A percentile compares a stretch with the other conserved stretches of the same genome.
Conservation (phyloP, 1,284 basidiomycete species). For the Wallemia hederae region DNA sequence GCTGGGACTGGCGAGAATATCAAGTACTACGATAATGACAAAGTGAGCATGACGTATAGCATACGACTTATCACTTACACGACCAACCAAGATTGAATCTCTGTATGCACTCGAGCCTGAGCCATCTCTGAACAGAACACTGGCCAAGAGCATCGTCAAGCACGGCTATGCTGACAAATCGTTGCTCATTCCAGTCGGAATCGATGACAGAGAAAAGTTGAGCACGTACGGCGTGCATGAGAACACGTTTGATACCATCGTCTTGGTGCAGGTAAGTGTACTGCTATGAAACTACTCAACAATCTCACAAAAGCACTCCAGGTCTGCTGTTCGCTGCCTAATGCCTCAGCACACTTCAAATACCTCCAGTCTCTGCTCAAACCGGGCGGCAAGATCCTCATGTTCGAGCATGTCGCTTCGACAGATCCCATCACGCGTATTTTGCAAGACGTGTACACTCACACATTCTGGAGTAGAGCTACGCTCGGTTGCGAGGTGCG, state of each 20-base stretch:
- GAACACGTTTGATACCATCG: neutral
- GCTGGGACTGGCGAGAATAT: neutral
- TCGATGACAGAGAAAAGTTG: neutral
- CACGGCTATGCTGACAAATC: neutral
- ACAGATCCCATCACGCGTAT: neutral
- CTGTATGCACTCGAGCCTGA: neutral
- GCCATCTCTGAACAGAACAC: neutral
- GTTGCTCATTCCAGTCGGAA: neutral
- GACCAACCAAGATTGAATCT: neutral
- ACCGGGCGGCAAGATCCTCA: neutral
- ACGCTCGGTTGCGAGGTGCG: neutral
- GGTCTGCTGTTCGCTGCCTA: neutral
- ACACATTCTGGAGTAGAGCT: neutral
- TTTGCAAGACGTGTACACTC: neutral
- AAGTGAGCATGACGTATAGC: neutral
- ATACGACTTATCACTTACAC: no score
- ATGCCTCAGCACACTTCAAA: neutral
- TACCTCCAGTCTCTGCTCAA: neutral
- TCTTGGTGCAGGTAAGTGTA: neutral
- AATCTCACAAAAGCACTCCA: neutral
- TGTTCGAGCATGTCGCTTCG: neutral
- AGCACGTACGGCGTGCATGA: neutral
- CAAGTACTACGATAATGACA: neutral
- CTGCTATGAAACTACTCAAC: neutral
- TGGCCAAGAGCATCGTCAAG: neutral